phyloP scores from a whole-genome alignment of 352 stramenopile genomes.

The Phytophthora multivora region DNA sequence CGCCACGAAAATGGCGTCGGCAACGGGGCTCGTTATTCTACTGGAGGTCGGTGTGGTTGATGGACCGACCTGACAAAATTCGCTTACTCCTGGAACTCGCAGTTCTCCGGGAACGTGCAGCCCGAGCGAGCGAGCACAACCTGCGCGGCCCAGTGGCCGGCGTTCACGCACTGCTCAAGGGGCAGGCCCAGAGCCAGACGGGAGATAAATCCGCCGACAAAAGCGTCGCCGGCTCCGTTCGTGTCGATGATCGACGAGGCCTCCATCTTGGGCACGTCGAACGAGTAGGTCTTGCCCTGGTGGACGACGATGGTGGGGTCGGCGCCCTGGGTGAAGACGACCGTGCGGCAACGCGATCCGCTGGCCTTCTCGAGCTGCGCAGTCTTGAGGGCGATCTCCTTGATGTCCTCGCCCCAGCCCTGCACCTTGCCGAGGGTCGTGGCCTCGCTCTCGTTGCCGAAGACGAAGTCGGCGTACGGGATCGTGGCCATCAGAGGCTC shows the following conservation, averaged over 20 bases:
- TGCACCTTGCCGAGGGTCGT: slow-evolving; percentile 93
- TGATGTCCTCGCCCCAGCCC: slow-evolving; percentile 89
- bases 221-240: slow-evolving; percentile 99
- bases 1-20: slow-evolving; percentile 18
- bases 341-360: slow-evolving; percentile 89
- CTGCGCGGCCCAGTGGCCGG: slow-evolving; percentile 96
- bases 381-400: slow-evolving; percentile 93
- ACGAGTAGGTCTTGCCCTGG: slow-evolving; percentile 92
- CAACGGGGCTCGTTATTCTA: slow-evolving; percentile 34
- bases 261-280: slow-evolving; percentile 89
- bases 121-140: slow-evolving; percentile 97
- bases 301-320: slow-evolving; percentile 96
- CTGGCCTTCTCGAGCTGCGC: slow-evolving; percentile 94
- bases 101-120: slow-evolving; percentile 94
- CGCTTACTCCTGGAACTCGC: slow-evolving; percentile 89
- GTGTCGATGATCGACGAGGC: slow-evolving; percentile 97
- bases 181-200: slow-evolving; percentile 87
- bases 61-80: slow-evolving; percentile 6
- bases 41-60: slow-evolving; percentile 7
- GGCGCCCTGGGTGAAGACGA: slow-evolving; percentile 98
- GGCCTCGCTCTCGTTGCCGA: slow-evolving; percentile 99
- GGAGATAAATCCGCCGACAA: slow-evolving; percentile 98
- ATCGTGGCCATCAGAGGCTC: slow-evolving; percentile 95
- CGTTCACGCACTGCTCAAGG: slow-evolving; percentile 95
- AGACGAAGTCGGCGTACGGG: slow-evolving; percentile 97